These are phyloP conservation scores for Botrytis squamosa DNA, from an alignment of 2,329 filamentous ascomycete species.

Conservation along the genomic window DNA sequence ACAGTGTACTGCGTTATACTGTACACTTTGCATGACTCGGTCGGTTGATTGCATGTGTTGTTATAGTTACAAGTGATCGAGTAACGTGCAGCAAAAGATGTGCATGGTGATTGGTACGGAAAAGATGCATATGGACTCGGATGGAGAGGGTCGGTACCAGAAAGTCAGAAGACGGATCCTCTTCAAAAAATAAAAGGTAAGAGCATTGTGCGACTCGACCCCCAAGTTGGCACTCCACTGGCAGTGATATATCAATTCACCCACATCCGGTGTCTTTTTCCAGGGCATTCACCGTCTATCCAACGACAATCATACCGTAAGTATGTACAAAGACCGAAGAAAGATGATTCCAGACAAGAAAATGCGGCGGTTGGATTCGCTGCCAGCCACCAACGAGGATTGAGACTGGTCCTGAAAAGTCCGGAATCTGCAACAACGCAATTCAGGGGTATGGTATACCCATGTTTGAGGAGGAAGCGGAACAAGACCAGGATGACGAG, in stretches of 20 bases:
- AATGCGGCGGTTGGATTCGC: constrained; percentile 23
- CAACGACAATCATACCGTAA: constrained; percentile 2
- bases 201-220: constrained; percentile 17
- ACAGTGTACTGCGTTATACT: constrained; percentile 14
- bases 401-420: constrained; percentile 11
- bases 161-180: constrained; percentile 19
- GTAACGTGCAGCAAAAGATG: constrained; percentile 22
- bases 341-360: constrained; percentile 1
- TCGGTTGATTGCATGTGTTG: constrained; percentile 25
- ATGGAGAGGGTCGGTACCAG: constrained; percentile 17
- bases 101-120: constrained; percentile 13
- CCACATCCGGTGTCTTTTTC: background rate
- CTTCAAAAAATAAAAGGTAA: background rate
- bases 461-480: constrained; percentile 23
- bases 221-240: background rate
- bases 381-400: constrained; percentile 22
- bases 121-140: constrained; percentile 6
- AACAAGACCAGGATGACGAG: constrained; percentile 24
- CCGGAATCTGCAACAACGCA: constrained; percentile 21
- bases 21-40: constrained; percentile 23
- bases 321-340: constrained; percentile 4
- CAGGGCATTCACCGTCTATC: constrained; percentile 2
- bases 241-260: background rate
- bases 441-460: constrained; percentile 24
- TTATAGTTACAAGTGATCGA: constrained; percentile 16